Conservation (phyloP, 2,329 filamentous ascomycete species). For the Arthrobotrys entomopaga region DNA sequence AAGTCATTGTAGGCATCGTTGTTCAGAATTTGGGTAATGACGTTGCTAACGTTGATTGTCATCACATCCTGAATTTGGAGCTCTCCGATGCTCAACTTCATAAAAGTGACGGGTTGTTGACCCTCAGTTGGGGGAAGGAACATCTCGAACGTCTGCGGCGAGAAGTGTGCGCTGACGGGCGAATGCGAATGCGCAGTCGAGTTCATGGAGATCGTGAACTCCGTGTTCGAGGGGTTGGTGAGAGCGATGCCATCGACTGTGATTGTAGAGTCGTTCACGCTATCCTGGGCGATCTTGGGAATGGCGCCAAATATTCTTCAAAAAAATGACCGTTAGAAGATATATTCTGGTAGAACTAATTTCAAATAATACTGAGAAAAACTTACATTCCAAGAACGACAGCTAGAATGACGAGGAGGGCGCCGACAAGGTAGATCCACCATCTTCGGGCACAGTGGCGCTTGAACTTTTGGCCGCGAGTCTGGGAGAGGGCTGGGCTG, state of each 20-base stretch:
- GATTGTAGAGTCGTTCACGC: conserved; percentile 68
- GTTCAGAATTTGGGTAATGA: conserved; percentile 64
- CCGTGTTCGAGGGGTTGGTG: conserved; percentile 64
- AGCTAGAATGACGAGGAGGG: conserved; percentile 67
- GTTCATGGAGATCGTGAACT: conserved; percentile 68
- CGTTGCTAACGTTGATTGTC: conserved; percentile 67
- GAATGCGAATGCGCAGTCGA: conserved; percentile 68
- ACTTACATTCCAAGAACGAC: conserved; percentile 71
- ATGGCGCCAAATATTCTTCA: conserved; percentile 69
- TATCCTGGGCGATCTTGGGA: conserved; percentile 69
- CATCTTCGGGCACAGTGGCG: conserved; percentile 69
- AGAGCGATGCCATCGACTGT: conserved; percentile 67
- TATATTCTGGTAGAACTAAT: background rate
- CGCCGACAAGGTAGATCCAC: conserved; percentile 70
- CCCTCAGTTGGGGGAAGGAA: conserved; percentile 66
- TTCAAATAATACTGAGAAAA: background rate
- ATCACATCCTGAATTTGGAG: conserved; percentile 66
- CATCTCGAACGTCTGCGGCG: conserved; percentile 64
- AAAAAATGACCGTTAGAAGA: background rate
- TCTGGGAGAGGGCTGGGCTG: conserved; percentile 16
- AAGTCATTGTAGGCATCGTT: conserved; percentile 67
- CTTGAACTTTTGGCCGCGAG: conserved; percentile 61
- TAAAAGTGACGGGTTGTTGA: conserved; percentile 66
- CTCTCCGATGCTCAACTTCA: conserved; percentile 67
- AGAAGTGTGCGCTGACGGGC: conserved; percentile 62